phyloP scores from a whole-genome alignment of 768 basidiomycete species.

The Epithele typhae region DNA sequence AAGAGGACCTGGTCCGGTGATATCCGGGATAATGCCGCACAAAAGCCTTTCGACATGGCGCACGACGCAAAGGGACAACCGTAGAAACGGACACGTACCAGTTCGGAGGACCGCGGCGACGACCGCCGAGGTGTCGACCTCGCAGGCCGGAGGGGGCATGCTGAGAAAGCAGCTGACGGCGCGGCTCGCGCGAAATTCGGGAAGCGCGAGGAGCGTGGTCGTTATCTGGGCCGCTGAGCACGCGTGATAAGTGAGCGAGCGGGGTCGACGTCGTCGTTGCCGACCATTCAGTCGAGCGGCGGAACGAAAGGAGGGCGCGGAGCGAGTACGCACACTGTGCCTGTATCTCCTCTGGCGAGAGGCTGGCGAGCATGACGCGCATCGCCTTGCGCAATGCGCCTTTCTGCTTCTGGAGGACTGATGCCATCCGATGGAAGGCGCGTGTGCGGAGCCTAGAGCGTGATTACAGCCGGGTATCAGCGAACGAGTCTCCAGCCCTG shows the following conservation, averaged over 20 bases:
- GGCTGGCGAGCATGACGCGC: constrained; percentile 36
- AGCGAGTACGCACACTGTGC: constrained; percentile 50
- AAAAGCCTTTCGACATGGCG: too few relatives aligned
- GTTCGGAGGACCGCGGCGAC: constrained; percentile 47
- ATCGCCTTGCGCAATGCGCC: constrained; percentile 50
- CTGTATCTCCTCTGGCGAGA: constrained; percentile 43
- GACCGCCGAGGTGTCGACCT: constrained; percentile 55
- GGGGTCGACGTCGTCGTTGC: too few relatives aligned
- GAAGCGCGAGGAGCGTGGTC: constrained; percentile 42
- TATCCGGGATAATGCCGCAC: too few relatives aligned
- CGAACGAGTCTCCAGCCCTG: too few relatives aligned
- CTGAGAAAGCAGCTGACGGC: constrained; percentile 73
- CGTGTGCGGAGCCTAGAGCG: too few relatives aligned
- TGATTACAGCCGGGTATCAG: too few relatives aligned
- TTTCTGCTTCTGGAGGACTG: constrained; percentile 45
- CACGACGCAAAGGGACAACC: too few relatives aligned
- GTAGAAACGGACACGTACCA: constrained; percentile 44
- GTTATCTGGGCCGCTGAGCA: constrained; percentile 41
- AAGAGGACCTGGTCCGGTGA: too few relatives aligned
- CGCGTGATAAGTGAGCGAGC: too few relatives aligned
- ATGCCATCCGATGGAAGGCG: too few relatives aligned
- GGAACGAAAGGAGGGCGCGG: too few relatives aligned
- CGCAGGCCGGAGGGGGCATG: constrained; percentile 70
- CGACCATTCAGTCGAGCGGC: too few relatives aligned
- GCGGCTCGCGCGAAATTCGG: constrained; percentile 45